Base-by-base conservation (phyloP, 352 stramenopile genomes). In the Phytophthora kernoviae region DNA sequence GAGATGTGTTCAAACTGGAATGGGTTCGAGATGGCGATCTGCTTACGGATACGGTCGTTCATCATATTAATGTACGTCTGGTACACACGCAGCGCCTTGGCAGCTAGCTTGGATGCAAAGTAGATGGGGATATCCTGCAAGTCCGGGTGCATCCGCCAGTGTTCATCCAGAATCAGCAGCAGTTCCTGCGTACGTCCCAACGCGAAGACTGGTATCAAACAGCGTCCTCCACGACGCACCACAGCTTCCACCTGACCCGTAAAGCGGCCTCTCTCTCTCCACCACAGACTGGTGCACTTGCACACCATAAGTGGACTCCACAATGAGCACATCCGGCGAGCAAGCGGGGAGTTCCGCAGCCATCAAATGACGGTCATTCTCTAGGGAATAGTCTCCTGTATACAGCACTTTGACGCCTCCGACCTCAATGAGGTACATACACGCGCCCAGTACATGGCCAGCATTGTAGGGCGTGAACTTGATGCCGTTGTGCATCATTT, bases 1-100 rank as follows among this genome's bases (percentile, higher is more conserved):
- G 92, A 96, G 62, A 99, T 99, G 69, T 98, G 90, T 30, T 96
- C 78, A 65, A 99, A 99, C 39, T 94, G 84, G 72, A 99, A 99
- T 18, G 97, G 97, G 75, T 99, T 99, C 41, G 87, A 96, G 36
- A 99, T 92, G 48, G 98, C 96, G 78, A 99, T 99, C 74, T 98
- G 96, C 67, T 96, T 96, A 44, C 89, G 86, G 42, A 97, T 99
- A 54, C 98, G 87, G 7, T 96, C 89, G 79, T 99, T 99, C 97
- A 99, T 99, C 96, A 99, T 99, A 72, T 99, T 99, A 53, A 99
- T 98, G 76, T 99, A 99, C 15, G 96, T 99, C 71, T 99, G 96
- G 85, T 99, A 99, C 18, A 99, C 96, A 32, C 97, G 84, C 61
- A 99, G 74, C 4, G 96, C 96, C 62, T 98, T 96, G 18, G 84